Conservation (phyloP, 208 protist genomes). For the Crithidia sp. region DNA sequence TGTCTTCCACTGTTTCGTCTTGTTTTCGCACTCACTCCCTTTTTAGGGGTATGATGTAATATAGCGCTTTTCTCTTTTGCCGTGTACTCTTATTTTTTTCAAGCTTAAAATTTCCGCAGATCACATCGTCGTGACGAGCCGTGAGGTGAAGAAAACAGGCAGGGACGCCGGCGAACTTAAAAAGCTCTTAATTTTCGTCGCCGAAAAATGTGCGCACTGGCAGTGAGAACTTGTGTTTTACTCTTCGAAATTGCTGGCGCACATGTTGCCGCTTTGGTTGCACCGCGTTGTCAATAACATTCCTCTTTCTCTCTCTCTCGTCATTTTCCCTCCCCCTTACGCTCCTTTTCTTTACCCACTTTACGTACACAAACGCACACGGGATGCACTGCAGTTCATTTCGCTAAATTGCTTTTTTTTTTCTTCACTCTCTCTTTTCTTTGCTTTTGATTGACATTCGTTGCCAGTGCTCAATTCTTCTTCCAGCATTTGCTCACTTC, state of each 20-base stretch:
- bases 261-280: background rate
- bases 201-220: too few relatives aligned
- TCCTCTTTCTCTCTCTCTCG: too few relatives aligned
- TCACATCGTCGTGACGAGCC: too few relatives aligned
- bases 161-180: too few relatives aligned
- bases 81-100: background rate
- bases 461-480: background rate
- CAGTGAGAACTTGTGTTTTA: background rate
- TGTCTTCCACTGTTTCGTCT: background rate
- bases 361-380: too few relatives aligned
- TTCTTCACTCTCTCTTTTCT: background rate
- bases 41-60: background rate
- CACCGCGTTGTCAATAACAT: background rate
- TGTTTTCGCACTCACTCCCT: background rate
- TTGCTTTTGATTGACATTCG: background rate
- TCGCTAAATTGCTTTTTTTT: too few relatives aligned
- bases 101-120: background rate
- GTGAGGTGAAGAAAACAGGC: too few relatives aligned
- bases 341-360: too few relatives aligned
- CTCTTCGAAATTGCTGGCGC: background rate
- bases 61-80: background rate
- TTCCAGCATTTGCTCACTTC: background rate
- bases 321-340: too few relatives aligned
- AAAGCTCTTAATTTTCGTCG: too few relatives aligned
- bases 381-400: too few relatives aligned